Evolutionary conservation across 306 rosid genomes (phyloP), one percentile per base, ranked within the genome.

Genomic region (Sindora glabra): DNA sequence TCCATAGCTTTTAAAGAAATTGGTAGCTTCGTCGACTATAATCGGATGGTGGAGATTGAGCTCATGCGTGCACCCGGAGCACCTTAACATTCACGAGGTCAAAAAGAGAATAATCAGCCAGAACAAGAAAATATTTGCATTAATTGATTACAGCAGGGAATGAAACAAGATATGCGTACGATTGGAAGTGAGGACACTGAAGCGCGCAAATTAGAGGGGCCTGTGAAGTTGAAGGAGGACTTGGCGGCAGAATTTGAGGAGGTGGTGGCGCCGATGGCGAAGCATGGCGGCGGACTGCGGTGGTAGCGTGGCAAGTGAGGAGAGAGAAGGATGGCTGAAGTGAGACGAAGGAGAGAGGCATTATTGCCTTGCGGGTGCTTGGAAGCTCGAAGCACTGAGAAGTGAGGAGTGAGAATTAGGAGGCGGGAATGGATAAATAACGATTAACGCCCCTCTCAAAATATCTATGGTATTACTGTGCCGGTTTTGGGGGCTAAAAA

Each of bases 41-140:
- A n/a, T n/a, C n/a, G n/a, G n/a, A n/a, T n/a, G n/a, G n/a, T n/a
- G n/a, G n/a, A 92, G 94, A 51, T 89, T 81, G 62, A 79, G 61
- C 87, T 83, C 95, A n/a, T 88, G 95, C 23, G 95, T 70, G 64
- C 99, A 92, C 24, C 96, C 96, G 30, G 99, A 92, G 77, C 98
- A 92, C 65, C 96, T 88, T 80, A 55, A 61, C 38, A 19, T 14
- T 33, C 40, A 56, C n/a, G n/a, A n/a, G n/a, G n/a, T n/a, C n/a
- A n/a, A n/a, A n/a, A n/a, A n/a, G n/a, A n/a, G n/a, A n/a, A n/a
- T 8, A 59, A 26, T 12, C 24, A 32, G 7, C 14, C 0, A 17
- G 33, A 39, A 13, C 1, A 38, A 22, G 6, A 1, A 5, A n/a
- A 56, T 0, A 2, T 1, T 16, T 1, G 47, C 14, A 15, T 14